phyloP scores from a whole-genome alignment of 441 rosid genomes.

The Biscutella laevigata region DNA sequence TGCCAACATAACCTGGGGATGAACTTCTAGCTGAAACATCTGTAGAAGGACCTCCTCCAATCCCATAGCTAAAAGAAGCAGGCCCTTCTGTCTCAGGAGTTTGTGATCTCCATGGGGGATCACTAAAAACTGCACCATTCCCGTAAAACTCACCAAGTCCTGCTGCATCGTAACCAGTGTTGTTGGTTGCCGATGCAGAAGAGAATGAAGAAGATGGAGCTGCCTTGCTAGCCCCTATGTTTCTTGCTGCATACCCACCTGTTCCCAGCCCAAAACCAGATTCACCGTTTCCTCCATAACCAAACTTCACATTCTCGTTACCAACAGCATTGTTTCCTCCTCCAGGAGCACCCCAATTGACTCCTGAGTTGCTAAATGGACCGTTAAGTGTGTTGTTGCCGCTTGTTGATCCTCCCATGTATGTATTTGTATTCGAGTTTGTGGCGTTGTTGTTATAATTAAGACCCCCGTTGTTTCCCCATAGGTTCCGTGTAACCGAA shows the following conservation, averaged over 20 bases:
- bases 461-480: constrained; percentile 71
- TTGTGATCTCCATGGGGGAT: constrained; percentile 60
- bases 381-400: constrained; percentile 47
- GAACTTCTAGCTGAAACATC: constrained; percentile 64
- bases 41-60: constrained; percentile 47
- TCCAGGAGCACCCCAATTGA: constrained; percentile 67
- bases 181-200: constrained; percentile 36
- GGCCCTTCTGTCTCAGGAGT: constrained; percentile 53
- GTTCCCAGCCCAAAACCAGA: constrained; percentile 49
- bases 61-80: constrained; percentile 58
- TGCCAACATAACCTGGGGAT: constrained; percentile 80
- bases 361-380: constrained; percentile 41
- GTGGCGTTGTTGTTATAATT: constrained; percentile 51
- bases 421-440: constrained; percentile 47
- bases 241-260: constrained; percentile 69
- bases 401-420: constrained; percentile 47
- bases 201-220: constrained; percentile 51
- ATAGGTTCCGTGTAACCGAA: constrained; percentile 64
- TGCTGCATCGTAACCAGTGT: constrained; percentile 54
- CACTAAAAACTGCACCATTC: constrained; percentile 58
- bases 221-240: constrained; percentile 40
- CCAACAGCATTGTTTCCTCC: constrained; percentile 46
- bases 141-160: constrained; percentile 54
- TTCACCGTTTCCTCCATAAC: constrained; percentile 59
- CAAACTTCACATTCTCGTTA: constrained; percentile 44